Evolutionary conservation across 768 basidiomycete genomes (phyloP), one percentile per base, ranked within the genome.

Genomic region (Russula lepida): DNA sequence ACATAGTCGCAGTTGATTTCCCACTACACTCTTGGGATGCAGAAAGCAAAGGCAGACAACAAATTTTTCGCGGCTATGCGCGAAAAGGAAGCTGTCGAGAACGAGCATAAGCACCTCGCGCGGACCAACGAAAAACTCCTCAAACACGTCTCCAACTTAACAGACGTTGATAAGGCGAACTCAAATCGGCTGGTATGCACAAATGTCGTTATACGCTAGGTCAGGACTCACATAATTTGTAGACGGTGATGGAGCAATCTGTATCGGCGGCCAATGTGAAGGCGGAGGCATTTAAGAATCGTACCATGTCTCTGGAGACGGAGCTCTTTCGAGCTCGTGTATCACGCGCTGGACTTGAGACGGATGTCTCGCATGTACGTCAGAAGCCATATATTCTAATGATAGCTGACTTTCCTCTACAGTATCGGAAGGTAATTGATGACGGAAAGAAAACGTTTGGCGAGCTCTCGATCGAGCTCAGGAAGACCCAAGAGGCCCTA

Each of bases 41-140:
- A 98, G 92, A 92, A 91, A 86, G 90, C 92, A 9, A 98, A 95
- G 74, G 85, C 89, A 17, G 95, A 98, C 62, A 95, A 94, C 76
- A 98, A 95, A 72, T 98, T 84, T 70, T 98, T 85, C 69, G 82
- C 89, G 19, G 86, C 86, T 2, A 90, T 95, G 86, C 85, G 93
- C 32, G 85, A 88, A 59, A 93, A 89, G 73, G 93, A 97, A 61
- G 85, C 89, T 19, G 74, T 86, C 3, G 90, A 93, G 33, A 76
- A 76, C 1, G 90, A 93, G 70, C 80, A 85, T 49, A 91, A 91
- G 72, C 81, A 76, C 33, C 72, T 85, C 35, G 69, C 75, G 19
- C 79, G 85, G 52, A 78, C 75, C 32, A 71, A 80, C 17, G 84
- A 86, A 66, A 83, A 83, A 56, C 83, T 86, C 65, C 73, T 77